Evolutionary conservation across 345 rosid genomes (phyloP), one percentile per base, ranked within the genome.

Genomic region (Eucalyptus viminalis): DNA sequence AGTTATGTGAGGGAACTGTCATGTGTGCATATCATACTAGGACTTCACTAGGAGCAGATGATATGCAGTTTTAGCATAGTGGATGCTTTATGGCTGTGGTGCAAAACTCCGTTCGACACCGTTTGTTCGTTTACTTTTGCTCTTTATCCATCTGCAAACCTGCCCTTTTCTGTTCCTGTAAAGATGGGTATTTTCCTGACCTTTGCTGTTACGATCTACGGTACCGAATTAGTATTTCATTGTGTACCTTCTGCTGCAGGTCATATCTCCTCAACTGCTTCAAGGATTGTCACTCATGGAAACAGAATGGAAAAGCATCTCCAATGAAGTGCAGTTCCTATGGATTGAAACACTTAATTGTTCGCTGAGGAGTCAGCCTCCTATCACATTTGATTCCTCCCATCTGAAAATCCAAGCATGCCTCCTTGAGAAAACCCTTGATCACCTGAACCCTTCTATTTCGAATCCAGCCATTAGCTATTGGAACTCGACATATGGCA

Each of bases 401-500:
- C 88, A 93, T 92, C 94, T 95, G 50, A 88, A 91, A 88, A 92
- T 90, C 44, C 95, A 93, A 88, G 95, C 94, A 40, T n/a, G 90
- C 81, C 92, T 93, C 86, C 93, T 95, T 15, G 91, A 93, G 87
- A 93, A 91, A 91, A 89, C 95, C 25, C 94, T 93, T 4, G 90
- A 88, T 89, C 95, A 94, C 88, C 90, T 89, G 34, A 89, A 91
- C 65, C 67, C 91, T 50, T 86, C 93, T 88, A 93, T 94, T 60
- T 89, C 94, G 6, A 91, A 90, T 27, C 90, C 90, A 40, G 92
- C 95, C 89, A 87, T 91, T 8, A 27, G 72, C 69, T 95, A 91
- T 88, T 95, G 94, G 96, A 94, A 95, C 90, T 91, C 92, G 34
- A 92, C 95, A 7, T 94, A 92, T 22, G 94, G 95, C 4, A 69